Base-by-base conservation (phyloP, 345 rosid species). In the Ceriops zippeliana region DNA sequence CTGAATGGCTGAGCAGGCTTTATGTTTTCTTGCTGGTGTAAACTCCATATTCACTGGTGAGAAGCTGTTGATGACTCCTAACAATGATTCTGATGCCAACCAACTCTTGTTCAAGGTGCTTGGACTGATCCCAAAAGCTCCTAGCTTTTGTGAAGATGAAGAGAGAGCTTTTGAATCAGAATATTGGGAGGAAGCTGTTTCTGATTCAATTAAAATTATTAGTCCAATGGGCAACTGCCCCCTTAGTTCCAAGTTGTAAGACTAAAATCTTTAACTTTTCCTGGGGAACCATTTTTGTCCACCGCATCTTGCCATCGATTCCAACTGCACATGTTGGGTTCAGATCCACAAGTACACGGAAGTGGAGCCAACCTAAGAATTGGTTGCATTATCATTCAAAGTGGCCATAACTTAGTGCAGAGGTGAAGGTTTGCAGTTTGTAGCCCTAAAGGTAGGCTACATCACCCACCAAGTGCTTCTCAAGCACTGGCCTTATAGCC, bases 21-120 rank as follows among this genome's bases (percentile, higher is more conserved):
- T 95, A n/a, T 95, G 99, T 81, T 95, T 95, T 71, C 90, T 91
- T 71, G 91, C 99, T 0, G 99, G 99, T 57, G 97, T 97, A 32
- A 95, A 95, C 73, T 95, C 99, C 20, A 91, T 95, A 56, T 95
- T 95, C 86, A 86, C 99, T 0, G 97, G 97, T 1, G 99, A 95
- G 72, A 95, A 95, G 89, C 92, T 95, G 38, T 61, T 91, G 80
- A 91, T 97, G 13, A 95, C 97, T 61, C 96, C 96, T 7, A 95
- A 95, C 86, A 95, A 95, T 68, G 96, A 95, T 63, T 90, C 74
- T n/a, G 90, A n/a, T n/a, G n/a, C n/a, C n/a, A n/a, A 93, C 76
- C 95, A 93, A 71, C 91, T 79, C 66, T 91, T 93, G 98, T 93
- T 91, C 91, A 89, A 91, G 83, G 49, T 86, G 51, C 88, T 93